Conservation (phyloP, 2,329 filamentous ascomycete genomes). For the Mariannaea elegans region DNA sequence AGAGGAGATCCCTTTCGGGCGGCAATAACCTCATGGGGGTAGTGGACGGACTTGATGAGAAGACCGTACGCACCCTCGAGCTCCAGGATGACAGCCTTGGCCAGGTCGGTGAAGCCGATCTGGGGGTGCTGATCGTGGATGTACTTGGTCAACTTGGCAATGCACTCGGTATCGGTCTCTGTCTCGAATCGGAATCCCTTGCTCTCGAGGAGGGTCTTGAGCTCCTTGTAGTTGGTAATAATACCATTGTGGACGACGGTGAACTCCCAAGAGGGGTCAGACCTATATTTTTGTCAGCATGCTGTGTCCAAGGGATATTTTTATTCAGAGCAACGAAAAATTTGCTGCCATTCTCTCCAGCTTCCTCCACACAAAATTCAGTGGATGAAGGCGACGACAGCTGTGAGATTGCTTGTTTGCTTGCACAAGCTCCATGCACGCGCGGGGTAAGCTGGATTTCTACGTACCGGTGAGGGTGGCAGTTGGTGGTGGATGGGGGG, state of each 20-base stretch:
- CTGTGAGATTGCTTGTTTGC: slow-evolving; percentile 10
- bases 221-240: slow-evolving; percentile 99
- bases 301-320: slow-evolving; percentile 6
- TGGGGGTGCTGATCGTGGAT: slow-evolving; percentile 93
- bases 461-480: slow-evolving; percentile 93
- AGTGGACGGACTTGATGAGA: slow-evolving; percentile 98
- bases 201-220: slow-evolving; percentile 89
- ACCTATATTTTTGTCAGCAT: slow-evolving; percentile 62
- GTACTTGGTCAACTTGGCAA: slow-evolving; percentile 98
- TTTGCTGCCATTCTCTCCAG: not conserved
- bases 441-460: slow-evolving; percentile 1
- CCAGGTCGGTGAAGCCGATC: slow-evolving; percentile 94
- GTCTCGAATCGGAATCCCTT: slow-evolving; percentile 99
- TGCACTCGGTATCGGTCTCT: slow-evolving; percentile 98
- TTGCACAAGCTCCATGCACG: not conserved
- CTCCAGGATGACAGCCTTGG: slow-evolving; percentile 98
- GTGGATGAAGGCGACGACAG: not conserved
- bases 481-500: slow-evolving; percentile 91
- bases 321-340: not conserved
- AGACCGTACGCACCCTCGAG: slow-evolving; percentile 97
- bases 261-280: slow-evolving; percentile 95
- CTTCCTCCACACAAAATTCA: not conserved
- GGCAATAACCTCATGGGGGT: slow-evolving; percentile 96
- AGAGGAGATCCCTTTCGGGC: slow-evolving; percentile 98
- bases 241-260: slow-evolving; percentile 99